Conservation (phyloP, 2,329 filamentous ascomycete genomes). For the Talaromyces funiculosus region DNA sequence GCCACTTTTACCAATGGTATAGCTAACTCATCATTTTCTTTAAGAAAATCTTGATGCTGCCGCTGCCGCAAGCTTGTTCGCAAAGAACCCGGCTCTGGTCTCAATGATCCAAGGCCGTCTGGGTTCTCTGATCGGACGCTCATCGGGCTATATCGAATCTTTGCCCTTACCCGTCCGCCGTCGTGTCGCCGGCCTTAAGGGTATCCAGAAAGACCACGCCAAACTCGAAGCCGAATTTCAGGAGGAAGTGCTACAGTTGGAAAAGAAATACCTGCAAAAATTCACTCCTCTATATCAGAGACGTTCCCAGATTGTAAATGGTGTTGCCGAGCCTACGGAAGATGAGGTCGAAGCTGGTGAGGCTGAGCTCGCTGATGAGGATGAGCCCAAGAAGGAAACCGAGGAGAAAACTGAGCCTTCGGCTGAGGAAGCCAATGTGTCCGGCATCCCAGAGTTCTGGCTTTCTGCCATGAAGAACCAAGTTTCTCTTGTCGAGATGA, state of each 20-base stretch:
- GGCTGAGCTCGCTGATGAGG: constrained; percentile 66
- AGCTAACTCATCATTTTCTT: constrained; percentile 18
- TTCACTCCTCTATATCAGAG: constrained; percentile 97
- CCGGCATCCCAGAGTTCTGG: constrained; percentile 98
- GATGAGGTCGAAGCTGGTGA: constrained; percentile 83
- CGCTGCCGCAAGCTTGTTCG: constrained; percentile 85
- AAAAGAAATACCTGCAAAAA: constrained; percentile 99
- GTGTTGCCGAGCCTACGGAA: constrained; percentile 75
- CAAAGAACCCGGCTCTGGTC: constrained; percentile 88
- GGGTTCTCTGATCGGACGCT: constrained; percentile 83
- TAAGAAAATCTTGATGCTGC: constrained; percentile 81
- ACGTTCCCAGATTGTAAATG: constrained; percentile 89
- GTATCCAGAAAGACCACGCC: constrained; percentile 96
- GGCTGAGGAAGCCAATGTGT: constrained; percentile 45
- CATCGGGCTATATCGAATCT: constrained; percentile 96
- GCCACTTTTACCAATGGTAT: constrained; percentile 14
- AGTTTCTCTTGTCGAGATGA: constrained; percentile 93
- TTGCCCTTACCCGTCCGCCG: constrained; percentile 83
- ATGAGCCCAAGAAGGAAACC: constrained; percentile 55
- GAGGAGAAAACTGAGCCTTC: constrained; percentile 47
- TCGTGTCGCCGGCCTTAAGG: constrained; percentile 91
- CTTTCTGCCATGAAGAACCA: constrained; percentile 99
- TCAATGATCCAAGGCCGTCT: constrained; percentile 98
- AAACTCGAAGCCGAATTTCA: constrained; percentile 98
- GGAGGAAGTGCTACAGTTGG: constrained; percentile 92